Evolutionary conservation across 352 stramenopile genomes (phyloP).

Genomic region (Phytophthora europaea): DNA sequence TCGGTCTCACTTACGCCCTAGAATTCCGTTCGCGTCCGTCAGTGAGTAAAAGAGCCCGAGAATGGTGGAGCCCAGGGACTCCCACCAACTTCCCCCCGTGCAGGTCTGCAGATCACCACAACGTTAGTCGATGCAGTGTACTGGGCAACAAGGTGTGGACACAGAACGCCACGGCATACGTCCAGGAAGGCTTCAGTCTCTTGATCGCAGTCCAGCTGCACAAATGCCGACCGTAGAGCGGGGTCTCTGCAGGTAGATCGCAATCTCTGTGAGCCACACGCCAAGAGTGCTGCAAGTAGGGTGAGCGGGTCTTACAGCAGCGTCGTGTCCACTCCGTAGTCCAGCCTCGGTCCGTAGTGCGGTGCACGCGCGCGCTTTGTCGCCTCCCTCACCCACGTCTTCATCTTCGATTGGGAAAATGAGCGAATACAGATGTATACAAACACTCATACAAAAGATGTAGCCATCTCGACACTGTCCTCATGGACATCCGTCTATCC

Average conservation of each 20-base stretch:
- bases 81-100: constrained; percentile 73
- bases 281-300: background rate
- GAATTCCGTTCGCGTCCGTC: constrained; percentile 86
- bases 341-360: constrained; percentile 58
- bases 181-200: constrained; percentile 81
- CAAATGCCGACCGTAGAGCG: constrained; percentile 66
- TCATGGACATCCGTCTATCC: background rate
- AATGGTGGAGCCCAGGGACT: constrained; percentile 71
- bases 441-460: background rate
- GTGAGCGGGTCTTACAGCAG: constrained; percentile 50
- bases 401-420: constrained; percentile 54
- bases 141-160: background rate
- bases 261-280: constrained; percentile 1
- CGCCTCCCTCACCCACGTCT: constrained; percentile 79
- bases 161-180: constrained; percentile 33
- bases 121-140: constrained; percentile 1
- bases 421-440: background rate
- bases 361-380: constrained; percentile 61
- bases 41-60: constrained; percentile 87
- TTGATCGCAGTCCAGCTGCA: constrained; percentile 79
- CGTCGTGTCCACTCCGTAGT: constrained; percentile 66
- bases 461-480: background rate
- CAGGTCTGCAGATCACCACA: constrained; percentile 57
- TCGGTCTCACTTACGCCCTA: constrained; percentile 67
- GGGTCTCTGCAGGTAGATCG: constrained; percentile 52